phyloP scores from a whole-genome alignment of 2,329 filamentous ascomycete genomes.

The Domatiomyces catenatus region DNA sequence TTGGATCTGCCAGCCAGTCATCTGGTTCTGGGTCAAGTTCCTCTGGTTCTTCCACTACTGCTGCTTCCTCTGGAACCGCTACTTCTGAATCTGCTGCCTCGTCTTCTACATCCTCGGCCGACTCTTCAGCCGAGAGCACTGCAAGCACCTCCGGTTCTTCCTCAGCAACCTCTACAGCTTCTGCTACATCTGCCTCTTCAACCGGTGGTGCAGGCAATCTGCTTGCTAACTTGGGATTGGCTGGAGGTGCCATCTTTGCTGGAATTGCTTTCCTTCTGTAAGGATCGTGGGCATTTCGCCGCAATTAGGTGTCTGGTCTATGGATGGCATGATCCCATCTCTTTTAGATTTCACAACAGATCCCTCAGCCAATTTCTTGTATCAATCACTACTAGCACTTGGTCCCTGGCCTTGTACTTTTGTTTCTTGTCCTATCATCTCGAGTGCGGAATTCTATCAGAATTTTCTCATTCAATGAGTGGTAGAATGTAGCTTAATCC shows the following conservation, averaged over 20 bases:
- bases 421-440: not conserved
- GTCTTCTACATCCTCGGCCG: not conserved
- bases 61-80: not conserved
- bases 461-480: no score
- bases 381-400: no score
- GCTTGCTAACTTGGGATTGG: not conserved
- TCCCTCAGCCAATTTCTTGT: not conserved
- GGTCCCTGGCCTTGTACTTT: not conserved
- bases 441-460: not conserved
- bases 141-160: not conserved
- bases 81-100: not conserved
- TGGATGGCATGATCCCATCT: not conserved
- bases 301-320: not conserved
- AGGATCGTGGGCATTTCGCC: not conserved
- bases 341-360: not conserved
- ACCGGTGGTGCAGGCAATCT: not conserved
- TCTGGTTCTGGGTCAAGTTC: not conserved
- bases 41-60: not conserved
- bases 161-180: not conserved
- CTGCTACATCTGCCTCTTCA: not conserved
- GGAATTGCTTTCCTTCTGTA: not conserved
- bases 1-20: conserved; percentile 4
- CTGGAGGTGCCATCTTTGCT: not conserved
- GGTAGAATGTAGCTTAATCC: no score
- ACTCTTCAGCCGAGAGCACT: not conserved